A percentile compares a stretch with the other conserved stretches of the same genome.
These are phyloP conservation scores for Pezicula carpinea DNA, from an alignment of 2,329 filamentous ascomycete species.

Conservation along the genomic window DNA sequence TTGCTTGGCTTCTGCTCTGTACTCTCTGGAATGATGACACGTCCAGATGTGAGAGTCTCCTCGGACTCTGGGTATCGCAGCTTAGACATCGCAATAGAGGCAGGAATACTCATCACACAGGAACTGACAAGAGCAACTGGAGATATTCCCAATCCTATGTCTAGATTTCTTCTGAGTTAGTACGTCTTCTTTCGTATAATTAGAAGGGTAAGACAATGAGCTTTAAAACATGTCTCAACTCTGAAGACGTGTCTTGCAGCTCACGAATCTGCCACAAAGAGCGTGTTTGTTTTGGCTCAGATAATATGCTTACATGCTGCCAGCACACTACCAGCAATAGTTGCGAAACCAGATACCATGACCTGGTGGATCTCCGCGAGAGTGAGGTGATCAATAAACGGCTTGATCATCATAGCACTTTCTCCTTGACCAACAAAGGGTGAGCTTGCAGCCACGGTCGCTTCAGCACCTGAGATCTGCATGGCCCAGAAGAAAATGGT, in stretches of 20 bases:
- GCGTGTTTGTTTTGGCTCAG: no score
- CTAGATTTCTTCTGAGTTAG: no score
- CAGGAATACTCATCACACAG: conserved; percentile 94
- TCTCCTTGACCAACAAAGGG: conserved; percentile 95
- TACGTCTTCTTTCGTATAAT: no score
- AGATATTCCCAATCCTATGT: conserved; percentile 78
- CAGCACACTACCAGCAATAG: conserved; percentile 83
- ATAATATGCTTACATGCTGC: no score
- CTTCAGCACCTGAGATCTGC: conserved; percentile 82
- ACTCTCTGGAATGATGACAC: conserved; percentile 69
- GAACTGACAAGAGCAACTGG: conserved; percentile 82
- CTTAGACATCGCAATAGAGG: conserved; percentile 84
- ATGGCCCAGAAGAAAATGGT: conserved; percentile 89
- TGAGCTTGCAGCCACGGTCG: conserved; percentile 88
- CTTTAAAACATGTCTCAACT: no score
- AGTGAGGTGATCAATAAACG: conserved; percentile 81
- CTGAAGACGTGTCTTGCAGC: no score
- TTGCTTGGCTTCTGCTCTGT: conserved; percentile 74
- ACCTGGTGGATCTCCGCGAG: conserved; percentile 86
- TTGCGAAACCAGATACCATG: conserved; percentile 89
- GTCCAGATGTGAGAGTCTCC: conserved; percentile 77
- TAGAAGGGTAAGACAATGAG: no score
- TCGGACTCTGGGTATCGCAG: conserved; percentile 85
- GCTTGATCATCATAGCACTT: conserved; percentile 86
- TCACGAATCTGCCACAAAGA: no score